phyloP scores from a whole-genome alignment of 108 stramenopile genomes.

The Fragilariopsis cylindrus region DNA sequence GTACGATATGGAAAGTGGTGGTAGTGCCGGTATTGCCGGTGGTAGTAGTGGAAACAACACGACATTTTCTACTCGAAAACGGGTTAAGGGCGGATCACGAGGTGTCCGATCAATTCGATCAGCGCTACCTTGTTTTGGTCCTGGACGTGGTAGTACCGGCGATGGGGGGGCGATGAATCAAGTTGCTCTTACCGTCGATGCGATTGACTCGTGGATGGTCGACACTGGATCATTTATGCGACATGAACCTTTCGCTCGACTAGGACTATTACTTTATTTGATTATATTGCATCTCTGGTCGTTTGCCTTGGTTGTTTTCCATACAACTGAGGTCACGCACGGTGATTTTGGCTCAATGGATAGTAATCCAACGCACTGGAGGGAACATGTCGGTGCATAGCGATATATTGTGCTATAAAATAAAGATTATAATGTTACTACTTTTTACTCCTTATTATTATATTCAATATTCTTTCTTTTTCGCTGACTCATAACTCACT shows the following conservation, averaged over 20 bases:
- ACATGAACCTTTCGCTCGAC: conserved; percentile 73
- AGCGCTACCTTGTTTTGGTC: conserved; percentile 52
- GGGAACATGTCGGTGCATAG: conserved; percentile 4
- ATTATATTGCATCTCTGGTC: conserved; percentile 77
- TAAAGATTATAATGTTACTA: too few relatives aligned
- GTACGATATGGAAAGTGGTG: conserved; percentile 40
- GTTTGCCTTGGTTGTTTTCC: conserved; percentile 81
- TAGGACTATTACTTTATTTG: conserved; percentile 72
- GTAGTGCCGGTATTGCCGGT: neutral
- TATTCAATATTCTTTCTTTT: too few relatives aligned
- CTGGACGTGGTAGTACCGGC: conserved; percentile 34
- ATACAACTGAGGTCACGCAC: conserved; percentile 44
- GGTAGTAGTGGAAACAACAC: neutral
- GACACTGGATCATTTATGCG: conserved; percentile 71
- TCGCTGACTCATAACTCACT: too few relatives aligned
- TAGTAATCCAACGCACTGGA: conserved; percentile 41
- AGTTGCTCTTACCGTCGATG: conserved; percentile 66
- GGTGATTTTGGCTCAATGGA: conserved; percentile 48
- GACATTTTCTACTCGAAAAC: conserved; percentile 20
- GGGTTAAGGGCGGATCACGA: conserved; percentile 43
- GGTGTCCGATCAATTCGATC: conserved; percentile 63
- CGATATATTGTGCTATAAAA: too few relatives aligned
- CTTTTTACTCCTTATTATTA: too few relatives aligned
- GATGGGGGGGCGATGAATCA: conserved; percentile 51
- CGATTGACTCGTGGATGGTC: conserved; percentile 69